Percentiles rank a stretch among this genome's conserved stretches.
Conservation (phyloP, 306 rosid species). For the Lathyrus sativus region DNA sequence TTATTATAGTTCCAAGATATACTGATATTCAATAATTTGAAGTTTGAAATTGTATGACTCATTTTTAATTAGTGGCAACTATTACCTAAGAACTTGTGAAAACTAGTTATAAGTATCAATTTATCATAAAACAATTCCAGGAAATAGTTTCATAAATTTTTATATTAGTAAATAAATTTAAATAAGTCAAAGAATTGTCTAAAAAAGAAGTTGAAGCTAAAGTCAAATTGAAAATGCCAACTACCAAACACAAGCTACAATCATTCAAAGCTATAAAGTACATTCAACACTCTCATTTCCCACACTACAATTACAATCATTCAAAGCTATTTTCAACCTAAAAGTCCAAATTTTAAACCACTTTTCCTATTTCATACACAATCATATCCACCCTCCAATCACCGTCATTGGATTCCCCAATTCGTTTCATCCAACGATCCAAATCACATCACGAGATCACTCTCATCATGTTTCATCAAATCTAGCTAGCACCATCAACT, state of each 20-base stretch:
- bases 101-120: no score
- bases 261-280: conserved; percentile 1
- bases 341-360: neutral
- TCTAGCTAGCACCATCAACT: conserved; percentile 29
- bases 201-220: no score
- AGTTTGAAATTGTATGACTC: no score
- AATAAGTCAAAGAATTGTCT: no score
- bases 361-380: neutral
- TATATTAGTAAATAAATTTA: no score
- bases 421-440: conserved; percentile 5
- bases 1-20: no score
- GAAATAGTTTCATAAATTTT: no score
- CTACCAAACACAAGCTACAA: neutral
- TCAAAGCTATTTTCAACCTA: neutral
- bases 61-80: no score
- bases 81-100: no score
- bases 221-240: neutral
- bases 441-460: conserved; percentile 7
- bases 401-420: conserved; percentile 20
- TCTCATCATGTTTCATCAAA: conserved; percentile 22
- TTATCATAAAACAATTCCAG: no score
- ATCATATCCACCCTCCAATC: conserved; percentile 20
- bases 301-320: neutral
- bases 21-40: no score
- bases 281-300: neutral